Evolutionary conservation across 2,329 filamentous ascomycete species (phyloP).

Genomic region (Mycosphaerella sp.): DNA sequence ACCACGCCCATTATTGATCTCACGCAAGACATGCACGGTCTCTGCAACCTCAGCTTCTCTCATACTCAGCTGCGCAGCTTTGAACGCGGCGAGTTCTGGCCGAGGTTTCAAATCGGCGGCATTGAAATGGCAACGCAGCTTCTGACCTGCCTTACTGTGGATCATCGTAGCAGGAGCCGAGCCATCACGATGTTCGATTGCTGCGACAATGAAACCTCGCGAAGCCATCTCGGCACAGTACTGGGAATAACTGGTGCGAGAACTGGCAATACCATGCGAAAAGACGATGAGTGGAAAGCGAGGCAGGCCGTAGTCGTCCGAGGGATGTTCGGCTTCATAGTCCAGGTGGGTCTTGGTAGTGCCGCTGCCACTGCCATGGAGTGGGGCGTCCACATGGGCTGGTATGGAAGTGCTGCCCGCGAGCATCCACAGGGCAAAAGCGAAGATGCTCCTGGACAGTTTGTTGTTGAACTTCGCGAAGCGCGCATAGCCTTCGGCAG

Average conservation of each 20-base stretch:
- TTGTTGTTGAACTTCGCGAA: conserved; percentile 37
- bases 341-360: conserved; percentile 25
- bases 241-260: conserved; percentile 42
- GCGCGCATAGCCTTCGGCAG: conserved; percentile 41
- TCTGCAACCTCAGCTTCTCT: conserved; percentile 43
- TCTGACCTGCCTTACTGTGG: conserved; percentile 31
- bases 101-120: conserved; percentile 31
- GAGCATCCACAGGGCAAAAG: conserved; percentile 38
- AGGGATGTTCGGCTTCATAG: conserved; percentile 26
- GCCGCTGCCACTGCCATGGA: conserved; percentile 30
- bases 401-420: conserved; percentile 40
- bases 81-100: conserved; percentile 33
- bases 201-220: conserved; percentile 42
- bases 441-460: conserved; percentile 36
- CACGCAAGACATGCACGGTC: conserved; percentile 38
- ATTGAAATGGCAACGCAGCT: conserved; percentile 36
- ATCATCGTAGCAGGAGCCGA: conserved; percentile 42
- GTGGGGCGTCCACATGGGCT: conserved; percentile 39
- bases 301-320: conserved; percentile 29
- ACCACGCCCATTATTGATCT: conserved; percentile 36
- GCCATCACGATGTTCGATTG: conserved; percentile 44
- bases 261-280: conserved; percentile 43
- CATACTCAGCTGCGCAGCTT: conserved; percentile 40
- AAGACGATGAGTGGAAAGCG: conserved; percentile 41
- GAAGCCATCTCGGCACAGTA: conserved; percentile 43